Evolutionary conservation across 1,139 yeast genomes (phyloP).

Genomic region (Magnusiomyces suaveolens): DNA sequence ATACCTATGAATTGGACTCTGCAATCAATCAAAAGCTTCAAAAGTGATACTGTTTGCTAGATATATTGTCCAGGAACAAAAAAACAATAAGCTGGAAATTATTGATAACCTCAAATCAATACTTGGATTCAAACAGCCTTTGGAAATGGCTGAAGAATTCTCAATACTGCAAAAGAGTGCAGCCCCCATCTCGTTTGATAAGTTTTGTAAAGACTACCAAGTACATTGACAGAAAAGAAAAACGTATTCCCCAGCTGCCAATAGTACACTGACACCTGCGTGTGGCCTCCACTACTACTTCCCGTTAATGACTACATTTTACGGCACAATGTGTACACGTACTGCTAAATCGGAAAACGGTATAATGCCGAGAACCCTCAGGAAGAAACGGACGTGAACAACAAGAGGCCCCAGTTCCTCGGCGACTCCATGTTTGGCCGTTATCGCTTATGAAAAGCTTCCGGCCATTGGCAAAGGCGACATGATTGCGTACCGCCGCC

Average conservation of each 20-base stretch:
- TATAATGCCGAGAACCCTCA: conserved; percentile 44
- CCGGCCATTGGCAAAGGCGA: conserved; percentile 77
- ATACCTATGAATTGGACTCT: background rate
- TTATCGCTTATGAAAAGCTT: conserved; percentile 53
- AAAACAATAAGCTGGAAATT: background rate
- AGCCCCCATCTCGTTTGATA: background rate
- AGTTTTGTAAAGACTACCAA: conserved; percentile 1
- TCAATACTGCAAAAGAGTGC: background rate
- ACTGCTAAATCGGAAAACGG: conserved; percentile 60
- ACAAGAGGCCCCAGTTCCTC: conserved; percentile 83
- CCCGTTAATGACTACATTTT: conserved; percentile 50
- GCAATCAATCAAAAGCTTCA: background rate
- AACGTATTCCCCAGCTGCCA: background rate
- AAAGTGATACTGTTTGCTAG: conserved; percentile 2
- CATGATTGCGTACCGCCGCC: conserved; percentile 60
- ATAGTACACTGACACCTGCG: background rate
- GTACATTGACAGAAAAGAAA: background rate
- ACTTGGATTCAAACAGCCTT: background rate
- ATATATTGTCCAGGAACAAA: background rate
- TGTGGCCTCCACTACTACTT: conserved; percentile 61
- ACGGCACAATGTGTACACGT: conserved; percentile 66
- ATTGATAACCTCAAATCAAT: background rate
- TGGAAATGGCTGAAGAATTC: background rate
- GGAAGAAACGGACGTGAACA: conserved; percentile 56
- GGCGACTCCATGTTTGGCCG: conserved; percentile 79